Percentiles rank a stretch among this genome's conserved stretches.
Evolutionary conservation across 768 basidiomycete species (phyloP).

Genomic region (Suillus plorans): DNA sequence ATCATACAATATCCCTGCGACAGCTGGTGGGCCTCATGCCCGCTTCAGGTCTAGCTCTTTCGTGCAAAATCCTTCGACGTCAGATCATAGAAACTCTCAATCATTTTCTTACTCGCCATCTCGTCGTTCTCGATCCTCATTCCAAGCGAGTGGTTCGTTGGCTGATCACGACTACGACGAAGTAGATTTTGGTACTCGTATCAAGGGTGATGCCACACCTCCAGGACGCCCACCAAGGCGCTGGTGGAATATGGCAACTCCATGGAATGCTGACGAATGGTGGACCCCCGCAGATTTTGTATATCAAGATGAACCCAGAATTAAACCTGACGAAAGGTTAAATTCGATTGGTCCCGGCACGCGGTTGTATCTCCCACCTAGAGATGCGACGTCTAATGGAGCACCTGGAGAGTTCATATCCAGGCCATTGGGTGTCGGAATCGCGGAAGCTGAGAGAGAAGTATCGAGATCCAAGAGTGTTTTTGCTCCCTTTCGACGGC

Average conservation of each 20-base stretch:
- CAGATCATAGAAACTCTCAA: not conserved
- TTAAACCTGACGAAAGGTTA: not conserved
- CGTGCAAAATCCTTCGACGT: not conserved
- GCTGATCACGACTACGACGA: not conserved
- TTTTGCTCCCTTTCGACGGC: not conserved
- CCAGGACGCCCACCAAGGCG: constrained; percentile 1
- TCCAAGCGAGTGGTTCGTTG: not conserved
- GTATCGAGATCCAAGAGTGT: not conserved
- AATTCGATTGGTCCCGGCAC: not conserved
- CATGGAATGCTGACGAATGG: not conserved
- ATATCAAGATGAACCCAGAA: not conserved
- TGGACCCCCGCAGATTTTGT: not conserved
- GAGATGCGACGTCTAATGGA: not conserved
- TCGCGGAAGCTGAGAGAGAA: not conserved
- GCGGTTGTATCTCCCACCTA: not conserved
- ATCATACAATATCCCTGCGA: not conserved
- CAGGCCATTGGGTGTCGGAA: not conserved
- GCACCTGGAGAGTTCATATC: not conserved
- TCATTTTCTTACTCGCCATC: not conserved
- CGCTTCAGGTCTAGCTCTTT: not conserved
- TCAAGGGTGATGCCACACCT: not conserved
- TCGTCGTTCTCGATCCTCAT: not conserved
- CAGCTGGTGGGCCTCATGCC: not conserved
- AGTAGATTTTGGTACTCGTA: not conserved
- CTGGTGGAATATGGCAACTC: not conserved